Percentiles rank a stretch among this genome's conserved stretches.
Evolutionary conservation across 75 land plant genomes (phyloP).

Genomic region (Picea sitchensis): DNA sequence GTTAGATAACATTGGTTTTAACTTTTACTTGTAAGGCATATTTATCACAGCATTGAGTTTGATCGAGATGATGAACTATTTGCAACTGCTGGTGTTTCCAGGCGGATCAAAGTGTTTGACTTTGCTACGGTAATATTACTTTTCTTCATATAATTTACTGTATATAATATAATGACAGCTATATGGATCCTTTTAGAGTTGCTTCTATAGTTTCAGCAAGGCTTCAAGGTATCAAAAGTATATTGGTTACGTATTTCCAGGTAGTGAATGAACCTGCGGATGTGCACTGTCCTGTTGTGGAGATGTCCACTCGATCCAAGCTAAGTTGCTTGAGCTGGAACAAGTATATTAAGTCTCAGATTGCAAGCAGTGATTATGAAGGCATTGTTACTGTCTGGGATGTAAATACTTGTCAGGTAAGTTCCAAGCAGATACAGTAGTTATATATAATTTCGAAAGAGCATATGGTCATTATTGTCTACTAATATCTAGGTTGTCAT

Average conservation of each 20-base stretch:
- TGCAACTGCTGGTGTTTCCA: constrained; percentile 98
- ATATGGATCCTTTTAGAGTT: not conserved
- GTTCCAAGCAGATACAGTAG: not conserved
- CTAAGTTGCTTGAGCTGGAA: constrained; percentile 98
- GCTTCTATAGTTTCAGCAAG: not conserved
- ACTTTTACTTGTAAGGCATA: not conserved
- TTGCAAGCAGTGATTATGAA: constrained; percentile 98
- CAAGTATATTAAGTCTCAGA: constrained; percentile 74
- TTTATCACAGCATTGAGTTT: constrained; percentile 87
- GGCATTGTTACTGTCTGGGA: constrained; percentile 99
- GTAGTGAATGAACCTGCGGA: constrained; percentile 95
- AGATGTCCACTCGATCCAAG: constrained; percentile 94
- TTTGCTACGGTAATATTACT: constrained; percentile 73
- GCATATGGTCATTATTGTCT: not conserved
- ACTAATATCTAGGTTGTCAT: not conserved
- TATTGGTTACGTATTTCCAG: constrained; percentile 36
- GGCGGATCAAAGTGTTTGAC: constrained; percentile 95
- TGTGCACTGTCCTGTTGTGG: constrained; percentile 90
- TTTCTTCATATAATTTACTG: not conserved
- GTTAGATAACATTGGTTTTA: not conserved
- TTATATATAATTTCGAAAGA: not conserved
- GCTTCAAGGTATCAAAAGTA: not conserved
- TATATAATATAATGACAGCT: not conserved
- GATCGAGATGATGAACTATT: constrained; percentile 97
- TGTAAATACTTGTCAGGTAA: constrained; percentile 91